Evolutionary conservation across 2,329 filamentous ascomycete genomes (phyloP).

Genomic region (Cladophialophora immunda): DNA sequence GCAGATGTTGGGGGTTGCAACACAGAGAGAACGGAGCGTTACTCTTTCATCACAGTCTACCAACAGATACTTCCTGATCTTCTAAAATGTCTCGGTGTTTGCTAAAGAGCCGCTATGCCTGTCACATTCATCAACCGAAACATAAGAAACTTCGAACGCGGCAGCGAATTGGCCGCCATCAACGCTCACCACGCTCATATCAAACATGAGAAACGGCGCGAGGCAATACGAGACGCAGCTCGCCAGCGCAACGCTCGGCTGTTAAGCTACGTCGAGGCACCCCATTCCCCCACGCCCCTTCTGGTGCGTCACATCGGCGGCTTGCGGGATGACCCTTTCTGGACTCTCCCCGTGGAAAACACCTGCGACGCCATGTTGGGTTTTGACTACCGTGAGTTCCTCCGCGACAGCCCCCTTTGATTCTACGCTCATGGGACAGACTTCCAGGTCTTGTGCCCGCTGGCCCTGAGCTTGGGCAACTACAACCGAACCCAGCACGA

Average conservation of each 20-base stretch:
- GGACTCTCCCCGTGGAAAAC: conserved; percentile 23
- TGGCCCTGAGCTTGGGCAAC: conserved; percentile 20
- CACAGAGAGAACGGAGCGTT: not conserved
- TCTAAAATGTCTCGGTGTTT: not conserved
- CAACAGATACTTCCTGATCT: not conserved
- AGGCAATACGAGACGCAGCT: conserved; percentile 6
- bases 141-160: conserved; percentile 1
- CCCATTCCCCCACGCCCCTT: not conserved
- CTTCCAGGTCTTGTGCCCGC: conserved; percentile 24
- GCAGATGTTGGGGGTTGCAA: too few relatives aligned
- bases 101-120: not conserved
- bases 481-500: conserved; percentile 17
- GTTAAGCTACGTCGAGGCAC: conserved; percentile 8
- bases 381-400: conserved; percentile 10
- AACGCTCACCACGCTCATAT: conserved; percentile 17
- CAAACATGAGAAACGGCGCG: conserved; percentile 6
- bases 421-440: not conserved
- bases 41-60: not conserved
- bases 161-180: conserved; percentile 9
- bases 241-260: not conserved
- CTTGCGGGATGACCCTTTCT: conserved; percentile 25
- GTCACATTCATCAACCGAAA: conserved; percentile 23
- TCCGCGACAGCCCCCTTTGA: not conserved
- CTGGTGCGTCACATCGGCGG: conserved; percentile 10
- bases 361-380: conserved; percentile 12